Evolutionary conservation across 2,329 filamentous ascomycete species (phyloP), one percentile per base, ranked within the genome.

Genomic region (Ilyonectria destructans): DNA sequence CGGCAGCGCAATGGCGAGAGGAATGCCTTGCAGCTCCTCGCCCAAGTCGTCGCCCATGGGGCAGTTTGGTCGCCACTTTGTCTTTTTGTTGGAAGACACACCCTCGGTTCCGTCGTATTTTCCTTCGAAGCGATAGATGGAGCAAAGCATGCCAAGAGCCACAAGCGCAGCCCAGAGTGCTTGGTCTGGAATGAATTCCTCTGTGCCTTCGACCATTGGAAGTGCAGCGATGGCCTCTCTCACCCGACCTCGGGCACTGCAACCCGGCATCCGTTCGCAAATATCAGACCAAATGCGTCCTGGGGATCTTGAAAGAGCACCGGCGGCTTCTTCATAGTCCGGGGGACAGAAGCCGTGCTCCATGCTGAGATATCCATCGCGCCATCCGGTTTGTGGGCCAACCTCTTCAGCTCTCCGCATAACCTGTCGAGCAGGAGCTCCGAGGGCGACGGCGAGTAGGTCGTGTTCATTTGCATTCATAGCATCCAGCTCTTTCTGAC

Each of bases 231-330:
- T 79, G 0, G 85, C 84, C 58, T 87, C 85, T 37, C 85, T 78
- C 0, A 87, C 85, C n/a, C 85, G 81, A 1, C 86, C 86, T 56
- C 86, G 77, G 1, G 85, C 82, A 2, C 86, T 82, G 52, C 85
- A 86, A 0, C 86, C 86, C 0, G 86, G 86, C 83, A 88, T 88
- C 2, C 86, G 79, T 72, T 87, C 85, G 63, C 84, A 86, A 1
- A 88, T 79, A 67, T 88, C 86, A 4, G 84, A 85, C 86, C 87
- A 89, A 17, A 88, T 82, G n/a, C 86, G 79, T 0, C 86, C 86
- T 0, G 85, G 85, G 0, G 85, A 86, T 82, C 83, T 17, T 83
- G 79, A 6, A 4, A 74, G 69, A 2, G 84, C 85, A 4, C 82
- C 84, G 1, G 82, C 81, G 0, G 86, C 79, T 63, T 85, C 86